Evolutionary conservation across 768 basidiomycete genomes (phyloP), one percentile per base, ranked within the genome.

Genomic region (Cyathus striatus): DNA sequence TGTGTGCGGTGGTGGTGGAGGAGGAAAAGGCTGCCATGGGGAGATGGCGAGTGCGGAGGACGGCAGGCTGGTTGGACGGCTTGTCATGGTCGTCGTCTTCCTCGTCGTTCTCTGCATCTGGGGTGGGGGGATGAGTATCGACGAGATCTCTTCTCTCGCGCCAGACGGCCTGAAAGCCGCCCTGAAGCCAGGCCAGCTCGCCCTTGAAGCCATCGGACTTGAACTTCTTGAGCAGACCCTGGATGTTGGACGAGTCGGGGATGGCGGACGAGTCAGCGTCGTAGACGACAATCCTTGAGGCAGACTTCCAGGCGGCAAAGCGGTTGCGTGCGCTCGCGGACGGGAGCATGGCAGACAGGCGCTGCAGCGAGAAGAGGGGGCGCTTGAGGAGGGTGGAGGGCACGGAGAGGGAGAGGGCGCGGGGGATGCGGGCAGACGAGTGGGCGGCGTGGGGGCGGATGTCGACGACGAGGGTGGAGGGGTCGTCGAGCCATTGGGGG

Each of bases 311-410:
- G 2, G 67, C 55, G 10, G 71, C 60, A 53, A 93, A 89, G 43
- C 72, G 71, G 23, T 67, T 58, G 23, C 84, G 77, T 7, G 84
- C 73, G 7, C 71, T 54, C 30, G 62, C 47, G 5, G 77, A 78
- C 6, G 86, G 76, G n/a, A 98, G 75, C 85, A 94, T 93, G 21
- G 79, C 79, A 5, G 77, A 67, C 21, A 98, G 75, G 32, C 82
- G 82, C 32, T 79, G 70, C 6, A 95, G 74, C 21, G 88, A 83
- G 67, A 92, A 95, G 3, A 83, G 72, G 1, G 92, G 92, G 0
- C 94, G 83, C 49, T 91, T 92, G 58, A 98, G 83, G 17, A 97
- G 83, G 0, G 93, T 97, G 2, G 94, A 92, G 1, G 95, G 94
- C 4, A 96, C 88, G 37, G n/a, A n/a, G n/a, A n/a, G n/a, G n/a